Conservation (phyloP, 169 alveolate species). For the Miamiensis avidus region DNA sequence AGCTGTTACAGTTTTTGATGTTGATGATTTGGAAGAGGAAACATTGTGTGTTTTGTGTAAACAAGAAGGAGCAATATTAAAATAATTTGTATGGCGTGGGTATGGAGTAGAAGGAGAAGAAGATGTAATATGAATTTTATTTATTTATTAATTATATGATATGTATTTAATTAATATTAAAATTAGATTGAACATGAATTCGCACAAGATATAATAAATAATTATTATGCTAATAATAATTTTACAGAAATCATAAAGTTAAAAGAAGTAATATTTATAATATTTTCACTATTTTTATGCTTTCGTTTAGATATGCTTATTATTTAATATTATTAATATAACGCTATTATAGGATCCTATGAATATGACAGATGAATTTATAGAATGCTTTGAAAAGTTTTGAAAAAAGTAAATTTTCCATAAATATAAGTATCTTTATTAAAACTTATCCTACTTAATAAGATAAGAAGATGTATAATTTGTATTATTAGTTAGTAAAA, state of each 20-base stretch:
- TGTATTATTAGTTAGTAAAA: background rate
- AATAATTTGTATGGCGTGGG: constrained; percentile 38
- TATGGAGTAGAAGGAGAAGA: constrained; percentile 20
- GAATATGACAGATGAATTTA: background rate
- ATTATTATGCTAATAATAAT: background rate
- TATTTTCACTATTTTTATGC: no score
- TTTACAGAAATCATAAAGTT: background rate
- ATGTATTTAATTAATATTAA: no score
- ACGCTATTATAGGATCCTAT: background rate
- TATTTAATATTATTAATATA: no score
- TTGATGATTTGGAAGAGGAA: constrained; percentile 30
- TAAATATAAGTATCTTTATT: no score
- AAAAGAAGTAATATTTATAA: background rate
- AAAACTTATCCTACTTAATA: no score
- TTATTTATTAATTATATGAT: no score
- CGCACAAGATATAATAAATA: background rate
- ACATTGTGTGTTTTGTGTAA: constrained; percentile 16
- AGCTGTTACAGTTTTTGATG: constrained; percentile 19
- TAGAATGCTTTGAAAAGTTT: background rate
- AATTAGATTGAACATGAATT: background rate
- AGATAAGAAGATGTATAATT: background rate
- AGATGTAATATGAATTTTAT: background rate
- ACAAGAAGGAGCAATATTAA: background rate
- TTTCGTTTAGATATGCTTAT: background rate
- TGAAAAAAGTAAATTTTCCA: background rate